phyloP scores from a whole-genome alignment of 805 yeast species.

The Millerozyma acaciae region DNA sequence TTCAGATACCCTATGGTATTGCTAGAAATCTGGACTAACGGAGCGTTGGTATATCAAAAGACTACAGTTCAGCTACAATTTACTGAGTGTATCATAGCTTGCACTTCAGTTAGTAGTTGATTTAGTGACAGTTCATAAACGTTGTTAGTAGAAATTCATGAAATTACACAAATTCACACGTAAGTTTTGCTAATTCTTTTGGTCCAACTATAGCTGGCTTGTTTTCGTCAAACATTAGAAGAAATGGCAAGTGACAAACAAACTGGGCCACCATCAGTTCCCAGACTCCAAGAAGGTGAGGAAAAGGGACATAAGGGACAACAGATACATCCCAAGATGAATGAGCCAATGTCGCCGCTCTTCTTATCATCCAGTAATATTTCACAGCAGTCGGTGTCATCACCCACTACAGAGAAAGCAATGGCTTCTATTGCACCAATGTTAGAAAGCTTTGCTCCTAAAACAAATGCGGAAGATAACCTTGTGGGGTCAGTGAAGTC shows the following conservation, averaged over 20 bases:
- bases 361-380: conserved; percentile 17
- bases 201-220: too few relatives aligned
- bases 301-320: neutral
- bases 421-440: conserved; percentile 81
- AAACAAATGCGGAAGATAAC: conserved; percentile 41
- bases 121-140: too few relatives aligned
- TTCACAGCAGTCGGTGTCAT: conserved; percentile 8
- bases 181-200: too few relatives aligned
- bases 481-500: conserved; percentile 12
- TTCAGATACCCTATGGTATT: conserved; percentile 12
- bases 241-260: too few relatives aligned
- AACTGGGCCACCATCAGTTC: too few relatives aligned
- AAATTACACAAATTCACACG: too few relatives aligned
- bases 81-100: too few relatives aligned
- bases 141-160: too few relatives aligned
- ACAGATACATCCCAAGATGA: conserved; percentile 11
- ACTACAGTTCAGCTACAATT: too few relatives aligned
- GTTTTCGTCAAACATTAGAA: too few relatives aligned
- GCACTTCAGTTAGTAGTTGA: too few relatives aligned
- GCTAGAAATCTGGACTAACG: conserved; percentile 47
- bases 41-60: conserved; percentile 52
- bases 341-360: conserved; percentile 34
- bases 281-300: too few relatives aligned
- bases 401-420: conserved; percentile 48
- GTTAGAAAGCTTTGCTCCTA: conserved; percentile 68